These are phyloP conservation scores for Pisolithus albus DNA, from an alignment of 768 basidiomycete genomes.

Conservation along the genomic window DNA sequence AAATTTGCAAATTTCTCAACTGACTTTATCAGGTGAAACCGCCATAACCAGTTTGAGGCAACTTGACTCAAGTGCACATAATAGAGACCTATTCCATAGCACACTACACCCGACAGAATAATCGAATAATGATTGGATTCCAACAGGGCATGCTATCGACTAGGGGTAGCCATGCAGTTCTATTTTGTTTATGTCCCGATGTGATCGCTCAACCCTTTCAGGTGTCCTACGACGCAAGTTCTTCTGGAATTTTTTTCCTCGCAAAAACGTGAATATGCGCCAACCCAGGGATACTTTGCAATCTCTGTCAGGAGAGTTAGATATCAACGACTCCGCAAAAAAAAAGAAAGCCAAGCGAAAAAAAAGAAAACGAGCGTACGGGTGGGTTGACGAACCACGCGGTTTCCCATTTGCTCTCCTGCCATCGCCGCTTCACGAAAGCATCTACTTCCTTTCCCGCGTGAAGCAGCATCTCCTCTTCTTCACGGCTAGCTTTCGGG, in stretches of 20 bases:
- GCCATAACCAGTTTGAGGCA: too few relatives aligned
- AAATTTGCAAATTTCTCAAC: not conserved
- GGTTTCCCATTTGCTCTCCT: slow-evolving; percentile 74
- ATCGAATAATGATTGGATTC: too few relatives aligned
- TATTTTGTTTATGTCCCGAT: too few relatives aligned
- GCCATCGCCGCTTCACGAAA: slow-evolving; percentile 64
- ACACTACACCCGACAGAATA: too few relatives aligned
- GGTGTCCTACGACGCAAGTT: slow-evolving; percentile 13
- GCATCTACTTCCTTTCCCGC: slow-evolving; percentile 54
- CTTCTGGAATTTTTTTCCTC: slow-evolving; percentile 37
- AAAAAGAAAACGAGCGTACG: slow-evolving; percentile 37
- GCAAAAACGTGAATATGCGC: slow-evolving; percentile 89
- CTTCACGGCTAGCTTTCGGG: slow-evolving; percentile 42
- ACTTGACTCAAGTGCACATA: too few relatives aligned
- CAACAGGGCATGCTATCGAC: too few relatives aligned
- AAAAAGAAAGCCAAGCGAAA: not conserved
- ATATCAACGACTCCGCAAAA: not conserved
- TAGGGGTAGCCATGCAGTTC: too few relatives aligned
- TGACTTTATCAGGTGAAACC: too few relatives aligned
- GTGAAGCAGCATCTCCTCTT: slow-evolving; percentile 41
- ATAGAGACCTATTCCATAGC: too few relatives aligned
- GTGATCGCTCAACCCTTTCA: not conserved
- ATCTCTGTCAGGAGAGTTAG: slow-evolving; percentile 38
- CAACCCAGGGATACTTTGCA: slow-evolving; percentile 76
- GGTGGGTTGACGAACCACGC: slow-evolving; percentile 91